These are phyloP conservation scores for Eucalyptus brandiana DNA, from an alignment of 345 rosid genomes.

Conservation along the genomic window DNA sequence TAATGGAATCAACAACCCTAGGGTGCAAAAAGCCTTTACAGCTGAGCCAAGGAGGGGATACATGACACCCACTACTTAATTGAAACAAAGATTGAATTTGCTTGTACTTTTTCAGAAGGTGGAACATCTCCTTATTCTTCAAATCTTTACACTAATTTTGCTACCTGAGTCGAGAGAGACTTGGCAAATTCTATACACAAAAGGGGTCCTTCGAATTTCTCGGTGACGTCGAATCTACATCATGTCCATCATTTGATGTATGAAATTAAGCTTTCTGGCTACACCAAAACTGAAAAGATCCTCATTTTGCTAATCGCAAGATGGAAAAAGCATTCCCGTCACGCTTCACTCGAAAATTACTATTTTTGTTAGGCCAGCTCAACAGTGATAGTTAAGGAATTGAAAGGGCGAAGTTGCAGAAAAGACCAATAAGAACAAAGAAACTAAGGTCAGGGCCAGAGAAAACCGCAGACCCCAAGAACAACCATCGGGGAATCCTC, in stretches of 20 bases:
- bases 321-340: neutral
- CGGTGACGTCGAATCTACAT: neutral
- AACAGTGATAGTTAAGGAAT: too few species aligned
- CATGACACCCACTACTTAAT: neutral
- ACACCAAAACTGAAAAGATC: neutral
- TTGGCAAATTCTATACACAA: neutral
- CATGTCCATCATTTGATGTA: constrained; percentile 41
- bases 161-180: neutral
- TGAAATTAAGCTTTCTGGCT: constrained; percentile 12
- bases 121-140: neutral
- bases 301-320: neutral
- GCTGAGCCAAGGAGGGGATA: neutral
- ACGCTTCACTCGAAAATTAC: too few species aligned
- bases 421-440: too few species aligned
- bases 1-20: neutral
- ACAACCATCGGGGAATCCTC: too few species aligned
- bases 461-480: too few species aligned
- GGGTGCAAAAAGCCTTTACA: neutral
- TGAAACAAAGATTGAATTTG: neutral
- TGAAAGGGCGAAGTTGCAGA: too few species aligned
- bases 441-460: too few species aligned
- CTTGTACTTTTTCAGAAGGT: neutral
- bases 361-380: too few species aligned
- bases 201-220: neutral
- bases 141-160: neutral